These are phyloP conservation scores for Pseudogymnoascus sp. DNA, from an alignment of 2,329 filamentous ascomycete species.

Conservation along the genomic window DNA sequence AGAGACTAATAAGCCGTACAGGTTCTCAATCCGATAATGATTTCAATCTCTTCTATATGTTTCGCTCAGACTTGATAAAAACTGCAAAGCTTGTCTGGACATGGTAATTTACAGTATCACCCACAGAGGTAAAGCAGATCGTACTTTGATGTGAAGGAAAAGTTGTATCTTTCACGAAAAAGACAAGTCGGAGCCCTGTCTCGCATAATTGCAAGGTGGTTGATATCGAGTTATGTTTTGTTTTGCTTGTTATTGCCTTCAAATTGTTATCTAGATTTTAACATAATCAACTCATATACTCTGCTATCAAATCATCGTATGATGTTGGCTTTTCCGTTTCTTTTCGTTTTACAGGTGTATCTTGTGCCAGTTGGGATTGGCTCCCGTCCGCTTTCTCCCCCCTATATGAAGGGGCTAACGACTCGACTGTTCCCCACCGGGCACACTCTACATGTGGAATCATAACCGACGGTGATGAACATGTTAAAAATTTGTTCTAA, in stretches of 20 bases:
- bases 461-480: slow-evolving; percentile 10
- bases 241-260: too few relatives aligned
- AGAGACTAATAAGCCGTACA: not conserved
- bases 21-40: too few relatives aligned
- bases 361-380: not conserved
- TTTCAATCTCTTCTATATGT: too few relatives aligned
- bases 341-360: not conserved
- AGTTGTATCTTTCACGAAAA: not conserved
- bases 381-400: not conserved
- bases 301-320: not conserved
- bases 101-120: not conserved
- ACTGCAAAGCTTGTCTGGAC: too few relatives aligned
- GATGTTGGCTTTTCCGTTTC: not conserved
- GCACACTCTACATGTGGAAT: slow-evolving; percentile 10
- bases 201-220: not conserved
- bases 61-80: too few relatives aligned
- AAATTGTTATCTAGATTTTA: too few relatives aligned
- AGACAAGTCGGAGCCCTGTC: not conserved
- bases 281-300: not conserved
- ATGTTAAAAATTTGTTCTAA: slow-evolving; percentile 12
- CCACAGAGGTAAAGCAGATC: not conserved
- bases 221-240: too few relatives aligned
- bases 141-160: not conserved
- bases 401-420: not conserved
- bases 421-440: slow-evolving; percentile 2